Evolutionary conservation across 2,329 filamentous ascomycete species (phyloP).

Genomic region (Acrocalymma vagum): DNA sequence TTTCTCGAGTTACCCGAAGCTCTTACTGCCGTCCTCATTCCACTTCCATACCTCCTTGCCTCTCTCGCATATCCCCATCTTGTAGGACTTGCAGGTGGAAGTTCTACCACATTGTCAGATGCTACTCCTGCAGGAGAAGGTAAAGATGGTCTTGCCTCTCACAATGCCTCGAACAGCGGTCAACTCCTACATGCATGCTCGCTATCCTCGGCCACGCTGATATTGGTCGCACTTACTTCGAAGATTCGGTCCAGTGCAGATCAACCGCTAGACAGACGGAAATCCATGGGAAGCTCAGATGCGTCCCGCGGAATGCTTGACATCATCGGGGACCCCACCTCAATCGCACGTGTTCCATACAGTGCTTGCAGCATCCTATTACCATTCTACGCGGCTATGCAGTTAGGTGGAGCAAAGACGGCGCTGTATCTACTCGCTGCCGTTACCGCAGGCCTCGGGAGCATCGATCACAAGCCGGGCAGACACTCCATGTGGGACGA

Average conservation of each 20-base stretch:
- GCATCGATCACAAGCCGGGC: conserved; percentile 38
- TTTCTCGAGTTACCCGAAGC: conserved; percentile 54
- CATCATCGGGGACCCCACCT: conserved; percentile 16
- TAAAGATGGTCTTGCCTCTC: conserved; percentile 2
- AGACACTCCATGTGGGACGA: conserved; percentile 42
- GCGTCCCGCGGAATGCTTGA: conserved; percentile 17
- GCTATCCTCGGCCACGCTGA: conserved; percentile 56
- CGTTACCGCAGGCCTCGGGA: conserved; percentile 54
- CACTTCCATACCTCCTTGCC: conserved; percentile 58
- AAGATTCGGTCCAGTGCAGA: conserved; percentile 35
- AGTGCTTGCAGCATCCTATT: conserved; percentile 55
- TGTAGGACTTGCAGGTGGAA: conserved; percentile 19
- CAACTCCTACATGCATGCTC: conserved; percentile 54
- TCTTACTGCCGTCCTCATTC: conserved; percentile 59
- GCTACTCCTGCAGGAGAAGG: conserved; percentile 21
- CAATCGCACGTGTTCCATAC: conserved; percentile 31
- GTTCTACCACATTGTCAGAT: conserved; percentile 32
- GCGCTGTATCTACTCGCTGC: conserved; percentile 60
- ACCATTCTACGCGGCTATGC: conserved; percentile 65
- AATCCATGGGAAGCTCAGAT: conserved; percentile 31
- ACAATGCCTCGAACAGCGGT: conserved; percentile 18
- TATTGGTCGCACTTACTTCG: conserved; percentile 54
- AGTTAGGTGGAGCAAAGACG: conserved; percentile 63
- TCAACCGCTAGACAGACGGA: conserved; percentile 46
- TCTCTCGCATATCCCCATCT: conserved; percentile 53